Evolutionary conservation across 2,329 filamentous ascomycete genomes (phyloP).

Genomic region (Xylaria sp.): DNA sequence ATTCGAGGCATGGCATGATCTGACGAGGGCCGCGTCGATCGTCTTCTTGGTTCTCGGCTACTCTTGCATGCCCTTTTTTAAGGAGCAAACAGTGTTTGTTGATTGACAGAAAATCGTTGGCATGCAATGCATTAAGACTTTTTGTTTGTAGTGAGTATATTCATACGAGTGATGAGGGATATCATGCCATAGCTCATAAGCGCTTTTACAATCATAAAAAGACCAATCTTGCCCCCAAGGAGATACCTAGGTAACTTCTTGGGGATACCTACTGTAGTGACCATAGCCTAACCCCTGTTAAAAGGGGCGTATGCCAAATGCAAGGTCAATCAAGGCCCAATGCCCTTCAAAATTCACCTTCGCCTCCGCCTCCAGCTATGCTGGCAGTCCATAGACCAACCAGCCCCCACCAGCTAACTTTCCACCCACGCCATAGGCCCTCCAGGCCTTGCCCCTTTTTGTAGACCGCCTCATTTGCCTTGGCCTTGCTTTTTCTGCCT

Average conservation of each 20-base stretch:
- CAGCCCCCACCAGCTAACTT: constrained; percentile 78
- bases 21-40: constrained; percentile 4
- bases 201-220: constrained; percentile 19
- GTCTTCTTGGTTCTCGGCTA: background rate
- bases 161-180: constrained; percentile 43
- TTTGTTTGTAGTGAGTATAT: constrained; percentile 14
- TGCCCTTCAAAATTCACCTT: constrained; percentile 59
- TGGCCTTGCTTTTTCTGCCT: constrained; percentile 42
- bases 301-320: background rate
- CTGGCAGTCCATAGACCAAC: constrained; percentile 76
- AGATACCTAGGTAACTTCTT: constrained; percentile 24
- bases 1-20: constrained; percentile 10
- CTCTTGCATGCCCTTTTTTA: background rate
- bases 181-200: constrained; percentile 50
- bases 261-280: background rate
- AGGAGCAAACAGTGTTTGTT: background rate
- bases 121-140: background rate
- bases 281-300: background rate
- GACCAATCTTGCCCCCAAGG: constrained; percentile 16
- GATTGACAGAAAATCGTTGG: background rate
- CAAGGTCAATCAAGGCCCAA: background rate
- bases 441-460: constrained; percentile 70
- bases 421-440: constrained; percentile 76
- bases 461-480: constrained; percentile 51
- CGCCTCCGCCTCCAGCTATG: constrained; percentile 65